Conservation (phyloP, 2,329 filamentous ascomycete genomes). For the Neophaeococcomyces mojaviensis region DNA sequence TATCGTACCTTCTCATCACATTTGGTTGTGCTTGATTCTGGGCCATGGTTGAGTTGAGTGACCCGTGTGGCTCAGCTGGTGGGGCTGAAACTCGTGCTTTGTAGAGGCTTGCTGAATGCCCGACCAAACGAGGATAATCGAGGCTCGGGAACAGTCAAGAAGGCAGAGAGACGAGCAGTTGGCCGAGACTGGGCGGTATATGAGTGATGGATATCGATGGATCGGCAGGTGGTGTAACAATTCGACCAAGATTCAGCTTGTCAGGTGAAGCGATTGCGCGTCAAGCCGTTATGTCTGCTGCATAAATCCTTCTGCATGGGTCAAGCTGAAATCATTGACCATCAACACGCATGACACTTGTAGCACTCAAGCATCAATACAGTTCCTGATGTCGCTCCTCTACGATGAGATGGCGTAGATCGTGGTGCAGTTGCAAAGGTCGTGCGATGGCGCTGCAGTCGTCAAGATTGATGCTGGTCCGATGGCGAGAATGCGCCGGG, state of each 20-base stretch:
- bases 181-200: not conserved
- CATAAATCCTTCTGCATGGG: not conserved
- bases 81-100: not conserved
- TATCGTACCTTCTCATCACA: conserved; percentile 60
- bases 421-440: no score
- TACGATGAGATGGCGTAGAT: no score
- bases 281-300: not conserved
- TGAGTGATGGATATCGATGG: conserved; percentile 2
- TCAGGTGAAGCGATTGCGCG: not conserved
- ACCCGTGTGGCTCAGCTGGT: not conserved
- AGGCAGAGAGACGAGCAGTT: not conserved
- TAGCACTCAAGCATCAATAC: not conserved
- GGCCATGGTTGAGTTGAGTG: conserved; percentile 31
- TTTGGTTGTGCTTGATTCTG: conserved; percentile 41
- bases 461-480: no score
- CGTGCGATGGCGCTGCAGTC: no score
- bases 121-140: not conserved
- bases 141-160: not conserved
- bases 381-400: not conserved
- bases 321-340: not conserved
- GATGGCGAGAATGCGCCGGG: no score
- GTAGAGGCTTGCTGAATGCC: not conserved
- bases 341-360: not conserved
- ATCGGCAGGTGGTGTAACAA: conserved; percentile 10
- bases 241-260: not conserved